Base-by-base conservation (phyloP, 2,329 filamentous ascomycete species). In the Colletotrichum kahawae region DNA sequence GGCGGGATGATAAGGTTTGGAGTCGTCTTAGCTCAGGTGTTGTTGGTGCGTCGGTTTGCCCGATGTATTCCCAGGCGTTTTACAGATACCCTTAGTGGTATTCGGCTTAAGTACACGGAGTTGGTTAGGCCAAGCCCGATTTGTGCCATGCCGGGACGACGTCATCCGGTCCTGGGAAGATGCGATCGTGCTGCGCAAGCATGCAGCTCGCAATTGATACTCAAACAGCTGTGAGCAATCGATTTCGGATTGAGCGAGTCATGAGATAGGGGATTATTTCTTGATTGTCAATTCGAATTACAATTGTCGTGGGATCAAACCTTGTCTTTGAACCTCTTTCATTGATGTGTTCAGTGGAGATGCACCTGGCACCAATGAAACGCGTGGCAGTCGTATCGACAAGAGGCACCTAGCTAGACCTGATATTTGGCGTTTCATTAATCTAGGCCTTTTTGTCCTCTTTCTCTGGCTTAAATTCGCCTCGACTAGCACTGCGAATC, bases 401-500 rank as follows among this genome's bases (percentile, higher is more conserved):
- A 21, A 4, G 5, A 48, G 43, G 43, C 10, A 12, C 1, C 3
- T 48, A 18, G 18, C 18, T 5, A 48, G 43, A 9, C 18, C 5
- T 13, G 5, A 3, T 12, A 21, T 48, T 7, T 2, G 43, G 7
- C 21, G 21, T 16, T 12, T 70, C n/a, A 1, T 57, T 57, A 12
- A 57, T 29, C 54, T 57, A 74, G 9, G 62, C 43, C 34, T 14
- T 43, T 12, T 24, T n/a, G 6, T 34, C 14, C 16, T 34, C 67
- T 36, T 71, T 43, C 8, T 72, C 72, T 12, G 69, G 63, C 27
- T 67, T 67, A 3, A 72, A 59, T 16, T 75, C 69, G 4, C 72
- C 69, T 21, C 63, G 38, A 21, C 80, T 80, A 10, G 77, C 78
- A 27, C 79, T 81, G 29, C 80, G 77, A 63, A 82, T 79, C 34